These are phyloP conservation scores for Penicillium sp. DNA, from an alignment of 2,329 filamentous ascomycete species.

Conservation along the genomic window DNA sequence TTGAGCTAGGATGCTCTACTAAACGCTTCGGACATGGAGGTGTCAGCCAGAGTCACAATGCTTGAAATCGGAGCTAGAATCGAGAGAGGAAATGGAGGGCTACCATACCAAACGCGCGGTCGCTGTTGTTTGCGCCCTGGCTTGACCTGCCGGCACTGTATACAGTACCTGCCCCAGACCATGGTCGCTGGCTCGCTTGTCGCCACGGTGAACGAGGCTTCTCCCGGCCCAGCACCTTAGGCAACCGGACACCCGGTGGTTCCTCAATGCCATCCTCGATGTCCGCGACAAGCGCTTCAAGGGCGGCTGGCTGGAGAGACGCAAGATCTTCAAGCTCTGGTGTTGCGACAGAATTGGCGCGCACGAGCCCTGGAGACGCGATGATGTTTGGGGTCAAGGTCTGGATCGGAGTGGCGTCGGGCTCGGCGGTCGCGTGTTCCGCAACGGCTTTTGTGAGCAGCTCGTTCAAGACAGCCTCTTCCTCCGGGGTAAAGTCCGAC, in stretches of 20 bases:
- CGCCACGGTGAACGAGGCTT: conserved; percentile 32
- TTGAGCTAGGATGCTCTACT: conserved; percentile 53
- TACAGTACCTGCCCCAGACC: conserved; percentile 16
- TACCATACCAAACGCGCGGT: conserved; percentile 35
- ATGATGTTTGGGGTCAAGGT: conserved; percentile 23
- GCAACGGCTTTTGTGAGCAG: conserved; percentile 49
- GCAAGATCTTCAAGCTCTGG: conserved; percentile 13
- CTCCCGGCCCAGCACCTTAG: conserved; percentile 44
- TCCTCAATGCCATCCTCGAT: conserved; percentile 47
- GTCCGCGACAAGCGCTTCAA: conserved; percentile 31
- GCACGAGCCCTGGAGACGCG: conserved; percentile 14
- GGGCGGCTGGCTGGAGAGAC: conserved; percentile 16
- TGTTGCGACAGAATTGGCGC: conserved; percentile 4
- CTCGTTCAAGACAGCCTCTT: conserved; percentile 53
- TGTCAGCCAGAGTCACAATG: conserved; percentile 53
- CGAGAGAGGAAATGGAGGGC: conserved; percentile 13
- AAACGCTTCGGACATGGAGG: conserved; percentile 55
- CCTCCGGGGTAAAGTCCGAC: conserved; percentile 59
- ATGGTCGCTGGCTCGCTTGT: conserved; percentile 18
- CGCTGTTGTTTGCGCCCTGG: conserved; percentile 26
- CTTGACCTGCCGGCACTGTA: conserved; percentile 25
- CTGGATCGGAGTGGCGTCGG: conserved; percentile 15
- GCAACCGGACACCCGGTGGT: conserved; percentile 37
- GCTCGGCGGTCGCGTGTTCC: conserved; percentile 27
- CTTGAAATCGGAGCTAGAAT: not conserved